Conservation (phyloP, 306 rosid species). For the Vigna hirtella region DNA sequence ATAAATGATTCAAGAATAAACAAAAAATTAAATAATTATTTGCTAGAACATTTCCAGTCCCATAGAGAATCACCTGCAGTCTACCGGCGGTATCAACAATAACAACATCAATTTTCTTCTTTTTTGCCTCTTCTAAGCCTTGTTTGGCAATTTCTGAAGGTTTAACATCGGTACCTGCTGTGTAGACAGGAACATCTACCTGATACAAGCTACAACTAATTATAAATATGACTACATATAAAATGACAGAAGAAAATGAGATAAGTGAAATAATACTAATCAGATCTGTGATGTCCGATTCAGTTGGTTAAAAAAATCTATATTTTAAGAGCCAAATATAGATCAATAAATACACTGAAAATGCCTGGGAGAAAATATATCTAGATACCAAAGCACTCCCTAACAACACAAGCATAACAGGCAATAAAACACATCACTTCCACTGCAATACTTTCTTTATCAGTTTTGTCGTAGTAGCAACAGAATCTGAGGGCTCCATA, state of each 20-base stretch:
- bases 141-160: conserved; percentile 87
- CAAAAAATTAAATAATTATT: conserved; percentile 11
- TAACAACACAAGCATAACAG: conserved; percentile 8
- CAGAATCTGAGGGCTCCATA: conserved; percentile 13
- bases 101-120: conserved; percentile 85
- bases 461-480: conserved; percentile 27
- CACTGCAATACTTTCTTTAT: conserved; percentile 32
- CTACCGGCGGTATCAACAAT: conserved; percentile 98
- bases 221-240: conserved; percentile 41
- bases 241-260: conserved; percentile 30
- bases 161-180: conserved; percentile 89
- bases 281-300: conserved; percentile 24
- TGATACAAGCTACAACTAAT: conserved; percentile 63
- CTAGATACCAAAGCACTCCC: conserved; percentile 35
- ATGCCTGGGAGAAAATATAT: conserved; percentile 31
- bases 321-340: conserved; percentile 30
- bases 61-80: conserved; percentile 78
- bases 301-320: conserved; percentile 23
- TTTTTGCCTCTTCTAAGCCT: conserved; percentile 96
- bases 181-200: conserved; percentile 92
- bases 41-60: conserved; percentile 16
- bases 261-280: conserved; percentile 25
- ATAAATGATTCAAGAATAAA: conserved; percentile 17
- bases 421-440: conserved; percentile 18
- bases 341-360: conserved; percentile 30